phyloP scores from a whole-genome alignment of 2,329 filamentous ascomycete species.

The Curvularia sp. region DNA sequence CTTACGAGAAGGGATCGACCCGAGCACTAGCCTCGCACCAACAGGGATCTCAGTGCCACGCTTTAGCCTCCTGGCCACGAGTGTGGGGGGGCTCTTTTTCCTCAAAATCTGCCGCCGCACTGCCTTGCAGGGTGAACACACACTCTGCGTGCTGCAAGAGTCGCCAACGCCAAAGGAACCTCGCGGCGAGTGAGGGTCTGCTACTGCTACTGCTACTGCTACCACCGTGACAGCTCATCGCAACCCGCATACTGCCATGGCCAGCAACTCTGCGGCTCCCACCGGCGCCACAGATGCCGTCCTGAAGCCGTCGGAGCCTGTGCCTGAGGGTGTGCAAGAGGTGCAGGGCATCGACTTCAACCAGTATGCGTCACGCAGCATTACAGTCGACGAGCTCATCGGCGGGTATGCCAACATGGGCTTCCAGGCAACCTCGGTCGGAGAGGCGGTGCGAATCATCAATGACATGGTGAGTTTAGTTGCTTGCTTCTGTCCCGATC shows the following conservation, averaged over 20 bases:
- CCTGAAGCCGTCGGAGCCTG: conserved; percentile 80
- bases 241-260: conserved; percentile 3
- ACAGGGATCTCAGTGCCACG: conserved; percentile 17
- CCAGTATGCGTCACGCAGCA: conserved; percentile 72
- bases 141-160: conserved; percentile 4
- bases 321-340: conserved; percentile 78
- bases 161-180: conserved; percentile 7
- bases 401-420: conserved; percentile 85
- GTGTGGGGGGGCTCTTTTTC: conserved; percentile 21
- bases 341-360: conserved; percentile 95
- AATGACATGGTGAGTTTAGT: conserved; percentile 82
- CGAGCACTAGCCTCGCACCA: conserved; percentile 14
- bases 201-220: not conserved
- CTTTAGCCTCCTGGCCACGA: conserved; percentile 14
- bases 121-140: conserved; percentile 11
- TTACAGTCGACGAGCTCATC: conserved; percentile 86
- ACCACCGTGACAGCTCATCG: conserved; percentile 8
- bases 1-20: conserved; percentile 19
- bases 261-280: conserved; percentile 46
- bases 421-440: conserved; percentile 80
- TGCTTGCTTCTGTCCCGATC: conserved; percentile 18
- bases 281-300: conserved; percentile 74
- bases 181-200: not conserved
- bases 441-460: conserved; percentile 88
- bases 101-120: conserved; percentile 24